Evolutionary conservation across 768 basidiomycete genomes (phyloP), one percentile per base, ranked within the genome.

Genomic region (Coprinellus micaceus): DNA sequence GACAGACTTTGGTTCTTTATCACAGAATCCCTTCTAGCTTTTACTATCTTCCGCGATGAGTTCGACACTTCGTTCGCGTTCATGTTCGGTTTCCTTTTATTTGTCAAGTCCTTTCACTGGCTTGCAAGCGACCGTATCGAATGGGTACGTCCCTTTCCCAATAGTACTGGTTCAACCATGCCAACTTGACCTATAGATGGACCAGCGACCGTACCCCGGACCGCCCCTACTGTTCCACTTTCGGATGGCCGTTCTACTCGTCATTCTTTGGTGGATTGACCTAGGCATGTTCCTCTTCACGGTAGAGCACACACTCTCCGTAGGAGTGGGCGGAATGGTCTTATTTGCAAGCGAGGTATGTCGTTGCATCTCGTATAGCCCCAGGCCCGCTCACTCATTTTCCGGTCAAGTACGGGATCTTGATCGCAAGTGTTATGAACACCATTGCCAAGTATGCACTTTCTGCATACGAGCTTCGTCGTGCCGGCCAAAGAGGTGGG

Each of bases 101-200:
- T 97, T 61, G 81, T 97, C 62, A 98, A 98, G 68, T 94, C 93
- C 45, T 98, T 98, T 72, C 97, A 99, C 68, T 99, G 97, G 97
- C 81, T 99, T 29, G 84, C 95, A 56, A 83, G 86, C 5, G 97
- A 98, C 70, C 84, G 97, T 48, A 90, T 99, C 52, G 97, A 99
- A 82, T 95, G 92, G 83, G 96, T 96, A 63, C 67, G 67, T 54
- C n/a, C 3, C n/a, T n/a, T n/a, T n/a, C n/a, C n/a, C n/a, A n/a
- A n/a, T n/a, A n/a, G n/a, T n/a, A n/a, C n/a, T n/a, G n/a, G n/a
- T n/a, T n/a, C n/a, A n/a, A n/a, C 13, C 58, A 29, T 25, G 24
- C n/a, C 56, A 55, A 54, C n/a, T 43, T 60, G 59, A 33, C 61
- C 48, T 45, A n/a, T 29, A 99, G 96, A 98, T 99, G 94, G 97